A percentile compares a stretch with the other conserved stretches of the same genome.
Evolutionary conservation across 2,329 filamentous ascomycete species (phyloP).

Genomic region (Diaporthe amygdali): DNA sequence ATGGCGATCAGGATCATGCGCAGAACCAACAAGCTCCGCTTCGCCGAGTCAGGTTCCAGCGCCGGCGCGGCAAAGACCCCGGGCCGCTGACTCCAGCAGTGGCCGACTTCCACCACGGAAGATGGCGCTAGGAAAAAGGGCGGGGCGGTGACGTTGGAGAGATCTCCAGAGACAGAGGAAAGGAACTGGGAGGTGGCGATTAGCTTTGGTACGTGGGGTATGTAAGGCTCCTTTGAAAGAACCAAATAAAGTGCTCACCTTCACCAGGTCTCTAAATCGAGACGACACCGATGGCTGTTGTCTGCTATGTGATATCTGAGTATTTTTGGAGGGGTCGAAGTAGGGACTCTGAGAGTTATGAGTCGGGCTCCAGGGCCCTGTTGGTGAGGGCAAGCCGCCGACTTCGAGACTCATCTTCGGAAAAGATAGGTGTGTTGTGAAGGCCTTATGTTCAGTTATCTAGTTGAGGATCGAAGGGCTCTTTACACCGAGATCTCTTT

Average conservation of each 20-base stretch:
- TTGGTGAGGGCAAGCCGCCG: conserved; percentile 15
- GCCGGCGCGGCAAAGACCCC: conserved; percentile 53
- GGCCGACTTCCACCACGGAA: conserved; percentile 56
- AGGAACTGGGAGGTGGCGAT: conserved; percentile 34
- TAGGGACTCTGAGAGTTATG: conserved; percentile 1
- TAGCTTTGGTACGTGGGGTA: not conserved
- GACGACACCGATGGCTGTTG: conserved; percentile 29
- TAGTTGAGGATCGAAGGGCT: not conserved
- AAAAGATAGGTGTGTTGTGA: not conserved
- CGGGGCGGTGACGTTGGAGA: conserved; percentile 57
- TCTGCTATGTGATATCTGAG: not conserved
- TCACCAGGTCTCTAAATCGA: conserved; percentile 37
- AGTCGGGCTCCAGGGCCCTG: conserved; percentile 20
- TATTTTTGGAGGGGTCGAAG: not conserved
- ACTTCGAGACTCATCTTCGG: conserved; percentile 21
- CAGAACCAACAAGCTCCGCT: conserved; percentile 50
- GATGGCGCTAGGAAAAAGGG: conserved; percentile 53
- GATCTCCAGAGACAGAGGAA: conserved; percentile 50
- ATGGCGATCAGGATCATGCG: conserved; percentile 53
- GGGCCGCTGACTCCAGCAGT: conserved; percentile 56
- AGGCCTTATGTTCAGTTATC: too few relatives aligned
- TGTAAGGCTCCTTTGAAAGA: too few relatives aligned
- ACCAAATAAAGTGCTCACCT: conserved; percentile 27
- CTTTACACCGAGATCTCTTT: not conserved
- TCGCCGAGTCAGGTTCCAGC: conserved; percentile 46